A percentile compares a stretch with the other conserved stretches of the same genome.
These are phyloP conservation scores for Xylaria sp. DNA, from an alignment of 2,329 filamentous ascomycete genomes.

Conservation along the genomic window DNA sequence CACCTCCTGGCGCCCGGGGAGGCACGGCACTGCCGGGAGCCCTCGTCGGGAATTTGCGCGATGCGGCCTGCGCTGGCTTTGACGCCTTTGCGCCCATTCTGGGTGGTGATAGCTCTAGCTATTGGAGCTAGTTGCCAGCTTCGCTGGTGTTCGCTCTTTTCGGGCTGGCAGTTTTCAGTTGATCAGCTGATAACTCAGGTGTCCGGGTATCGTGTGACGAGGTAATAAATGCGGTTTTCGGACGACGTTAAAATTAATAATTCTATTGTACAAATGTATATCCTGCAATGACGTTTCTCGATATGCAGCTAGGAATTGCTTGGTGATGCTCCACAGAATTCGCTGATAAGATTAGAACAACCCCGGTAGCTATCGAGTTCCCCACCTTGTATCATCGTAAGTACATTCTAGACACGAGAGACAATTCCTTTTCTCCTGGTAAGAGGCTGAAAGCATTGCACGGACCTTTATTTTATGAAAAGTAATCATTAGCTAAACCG, in stretches of 20 bases:
- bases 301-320: not conserved
- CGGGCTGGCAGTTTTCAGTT: not conserved
- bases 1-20: constrained; percentile 17
- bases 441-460: too few species aligned
- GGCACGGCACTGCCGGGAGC: constrained; percentile 47
- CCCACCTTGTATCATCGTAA: not conserved
- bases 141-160: not conserved
- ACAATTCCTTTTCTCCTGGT: too few species aligned
- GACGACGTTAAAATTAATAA: not conserved
- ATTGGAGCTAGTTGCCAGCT: not conserved
- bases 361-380: not conserved
- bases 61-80: constrained; percentile 54
- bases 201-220: not conserved
- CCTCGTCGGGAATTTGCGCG: constrained; percentile 58
- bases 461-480: too few species aligned
- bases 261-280: not conserved
- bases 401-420: too few species aligned
- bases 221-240: not conserved
- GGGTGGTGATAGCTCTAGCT: not conserved
- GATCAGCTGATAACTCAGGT: not conserved
- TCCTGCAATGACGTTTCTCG: constrained; percentile 2
- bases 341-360: constrained; percentile 2
- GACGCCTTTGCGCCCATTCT: constrained; percentile 59
- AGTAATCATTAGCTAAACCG: too few species aligned
- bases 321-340: not conserved